Evolutionary conservation across 352 stramenopile species (phyloP).

Genomic region (Peronospora belbahrii): DNA sequence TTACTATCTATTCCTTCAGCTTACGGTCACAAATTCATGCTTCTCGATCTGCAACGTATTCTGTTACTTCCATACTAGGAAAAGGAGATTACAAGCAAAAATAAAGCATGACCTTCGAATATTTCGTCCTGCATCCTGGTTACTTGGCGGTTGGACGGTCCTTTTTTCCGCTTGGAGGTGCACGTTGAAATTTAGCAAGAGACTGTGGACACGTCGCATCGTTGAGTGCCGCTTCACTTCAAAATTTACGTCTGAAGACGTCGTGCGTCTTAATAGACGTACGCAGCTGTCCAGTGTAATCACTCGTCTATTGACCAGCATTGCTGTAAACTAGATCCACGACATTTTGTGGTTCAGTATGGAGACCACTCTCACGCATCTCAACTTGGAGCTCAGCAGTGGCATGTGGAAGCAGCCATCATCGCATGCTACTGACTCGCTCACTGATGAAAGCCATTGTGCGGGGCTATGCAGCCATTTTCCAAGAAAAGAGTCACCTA

Average conservation of each 20-base stretch:
- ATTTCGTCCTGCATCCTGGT: too few species aligned
- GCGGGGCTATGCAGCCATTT: slow-evolving; percentile 52
- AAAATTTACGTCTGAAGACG: slow-evolving; percentile 23
- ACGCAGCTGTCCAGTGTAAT: neutral
- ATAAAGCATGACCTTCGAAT: too few species aligned
- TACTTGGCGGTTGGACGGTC: slow-evolving; percentile 14
- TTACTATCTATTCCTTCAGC: too few species aligned
- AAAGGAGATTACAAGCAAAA: too few species aligned
- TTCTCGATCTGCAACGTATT: too few species aligned
- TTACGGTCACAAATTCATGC: too few species aligned
- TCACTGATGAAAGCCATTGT: slow-evolving; percentile 27
- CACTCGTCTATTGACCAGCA: slow-evolving; percentile 1
- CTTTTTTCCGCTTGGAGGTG: slow-evolving; percentile 22
- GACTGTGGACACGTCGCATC: slow-evolving; percentile 5
- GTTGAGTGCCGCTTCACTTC: slow-evolving; percentile 20
- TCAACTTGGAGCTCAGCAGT: slow-evolving; percentile 38
- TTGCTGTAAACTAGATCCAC: neutral
- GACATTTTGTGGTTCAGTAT: slow-evolving; percentile 14
- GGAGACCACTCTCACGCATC: slow-evolving; percentile 59
- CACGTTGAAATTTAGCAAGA: slow-evolving; percentile 15
- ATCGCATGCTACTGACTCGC: slow-evolving; percentile 13
- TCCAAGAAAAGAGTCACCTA: slow-evolving; percentile 8
- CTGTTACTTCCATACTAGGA: too few species aligned
- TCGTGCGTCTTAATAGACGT: slow-evolving; percentile 6
- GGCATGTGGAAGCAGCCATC: slow-evolving; percentile 25